Conservation (phyloP, 2,329 filamentous ascomycete genomes). For the Sarocladium kiliense region DNA sequence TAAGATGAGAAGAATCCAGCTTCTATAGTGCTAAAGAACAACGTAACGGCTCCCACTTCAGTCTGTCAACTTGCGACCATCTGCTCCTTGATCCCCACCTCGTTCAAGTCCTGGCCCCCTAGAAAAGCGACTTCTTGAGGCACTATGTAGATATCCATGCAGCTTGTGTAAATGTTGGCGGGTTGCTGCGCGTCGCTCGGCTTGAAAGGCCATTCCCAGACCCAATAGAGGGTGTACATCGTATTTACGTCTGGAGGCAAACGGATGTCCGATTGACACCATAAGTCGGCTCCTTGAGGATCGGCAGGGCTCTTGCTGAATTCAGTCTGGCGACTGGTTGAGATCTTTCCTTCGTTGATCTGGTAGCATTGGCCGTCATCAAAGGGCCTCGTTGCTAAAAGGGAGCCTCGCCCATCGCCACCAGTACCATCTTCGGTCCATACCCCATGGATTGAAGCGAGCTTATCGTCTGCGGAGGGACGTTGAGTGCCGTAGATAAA, state of each 20-base stretch:
- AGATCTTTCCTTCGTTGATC: neutral
- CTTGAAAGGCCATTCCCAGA: constrained; percentile 4
- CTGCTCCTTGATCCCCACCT: too few species aligned
- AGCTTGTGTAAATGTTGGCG: neutral
- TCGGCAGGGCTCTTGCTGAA: neutral
- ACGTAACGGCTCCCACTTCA: too few species aligned
- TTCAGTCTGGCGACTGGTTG: neutral
- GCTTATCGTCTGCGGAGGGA: neutral
- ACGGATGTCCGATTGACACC: constrained; percentile 1
- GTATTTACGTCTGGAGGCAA: neutral
- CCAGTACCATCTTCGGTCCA: neutral
- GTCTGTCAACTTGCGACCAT: too few species aligned
- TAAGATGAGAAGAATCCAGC: too few species aligned
- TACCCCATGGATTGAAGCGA: neutral
- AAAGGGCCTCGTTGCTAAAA: constrained; percentile 1
- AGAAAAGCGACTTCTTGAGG: too few species aligned
- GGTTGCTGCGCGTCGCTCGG: neutral
- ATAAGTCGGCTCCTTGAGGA: too few species aligned
- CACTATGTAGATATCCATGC: too few species aligned
- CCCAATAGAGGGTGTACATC: neutral
- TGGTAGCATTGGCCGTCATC: constrained; percentile 5
- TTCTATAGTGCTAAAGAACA: too few species aligned
- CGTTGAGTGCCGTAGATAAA: neutral
- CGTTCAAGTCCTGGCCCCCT: too few species aligned
- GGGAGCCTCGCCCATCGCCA: neutral